A percentile compares a stretch with the other conserved stretches of the same genome.
phyloP scores from a whole-genome alignment of 2,329 filamentous ascomycete genomes.

The Drechmeria coniospora region DNA sequence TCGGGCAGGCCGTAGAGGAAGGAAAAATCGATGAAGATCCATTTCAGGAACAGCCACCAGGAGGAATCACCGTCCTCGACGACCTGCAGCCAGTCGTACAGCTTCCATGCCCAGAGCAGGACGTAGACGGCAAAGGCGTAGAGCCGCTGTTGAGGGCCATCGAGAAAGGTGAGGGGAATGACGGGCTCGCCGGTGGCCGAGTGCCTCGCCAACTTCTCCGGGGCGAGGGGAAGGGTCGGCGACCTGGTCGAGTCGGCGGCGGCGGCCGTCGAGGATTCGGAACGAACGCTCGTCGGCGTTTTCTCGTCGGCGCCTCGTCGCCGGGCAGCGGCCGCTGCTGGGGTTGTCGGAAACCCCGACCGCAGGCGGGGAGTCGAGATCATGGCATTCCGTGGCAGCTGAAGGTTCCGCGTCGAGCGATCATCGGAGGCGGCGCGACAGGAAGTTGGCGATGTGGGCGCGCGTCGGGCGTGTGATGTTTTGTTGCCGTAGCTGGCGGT shows the following conservation, averaged over 20 bases:
- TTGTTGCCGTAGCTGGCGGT: no score
- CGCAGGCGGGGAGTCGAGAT: conserved; percentile 68
- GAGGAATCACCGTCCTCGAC: conserved; percentile 73
- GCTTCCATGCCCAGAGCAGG: conserved; percentile 61
- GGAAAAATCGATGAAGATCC: conserved; percentile 70
- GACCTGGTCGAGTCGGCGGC: conserved; percentile 14
- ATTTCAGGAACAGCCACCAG: conserved; percentile 87
- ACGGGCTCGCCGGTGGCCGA: conserved; percentile 37
- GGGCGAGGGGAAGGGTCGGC: conserved; percentile 29
- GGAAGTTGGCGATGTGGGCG: neutral
- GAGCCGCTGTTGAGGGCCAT: conserved; percentile 80
- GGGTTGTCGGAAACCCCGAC: conserved; percentile 69
- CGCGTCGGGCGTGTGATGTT: conserved; percentile 1
- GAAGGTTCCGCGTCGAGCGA: conserved; percentile 1
- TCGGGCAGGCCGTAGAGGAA: conserved; percentile 80
- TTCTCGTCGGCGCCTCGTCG: conserved; percentile 14
- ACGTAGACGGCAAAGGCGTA: conserved; percentile 73
- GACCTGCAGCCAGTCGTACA: conserved; percentile 72
- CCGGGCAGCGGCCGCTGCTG: conserved; percentile 33
- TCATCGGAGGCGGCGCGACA: conserved; percentile 3
- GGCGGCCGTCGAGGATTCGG: conserved; percentile 14
- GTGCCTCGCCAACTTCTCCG: conserved; percentile 20
- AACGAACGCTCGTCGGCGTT: conserved; percentile 16
- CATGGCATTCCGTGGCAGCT: conserved; percentile 49
- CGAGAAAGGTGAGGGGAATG: conserved; percentile 67